Evolutionary conservation across 73 alveolate species (phyloP), one percentile per base, ranked within the genome.

Genomic region (Paramecium sonneborni): DNA sequence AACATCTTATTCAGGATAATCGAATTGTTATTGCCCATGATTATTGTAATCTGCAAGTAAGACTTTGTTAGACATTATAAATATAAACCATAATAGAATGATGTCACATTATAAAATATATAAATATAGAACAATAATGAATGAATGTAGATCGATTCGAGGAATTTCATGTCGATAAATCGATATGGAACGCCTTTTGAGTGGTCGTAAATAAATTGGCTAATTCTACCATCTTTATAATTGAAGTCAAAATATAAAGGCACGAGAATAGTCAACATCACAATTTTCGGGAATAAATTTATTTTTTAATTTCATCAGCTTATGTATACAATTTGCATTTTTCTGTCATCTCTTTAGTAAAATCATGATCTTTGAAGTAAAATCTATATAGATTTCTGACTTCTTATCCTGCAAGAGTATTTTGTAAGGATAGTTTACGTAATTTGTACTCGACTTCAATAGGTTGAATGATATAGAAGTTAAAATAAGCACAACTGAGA

Each of bases 331-430:
- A 5, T 72, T 72, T 38, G 57, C 86, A 72, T 14, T 37, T 35
- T 38, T 72, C 21, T 35, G 86, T 72, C 86, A 72, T 72, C 32
- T 32, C 58, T 15, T 35, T 35, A 14, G 62, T 72, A 20, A 72
- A 72, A 32, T 72, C 86, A 15, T 72, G 58, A 21, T 38, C 86
- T 37, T 72, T 18, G 15, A 72, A 72, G 18, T 72, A 72, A 5
- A 72, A 72, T 32, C 86, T 34, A 35, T 72, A 72, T 15, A 72
- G 57, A 72, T 72, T 72, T 15, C 86, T 72, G 14, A 72, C 86
- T 72, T 72, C 86, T 37, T 72, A 72, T n/a, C 86, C 86, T 15
- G 44, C 32, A 28, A 72, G 44, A 12, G 86, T 72, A 18, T 72
- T 72, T 72, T 72, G 24, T n/a, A 34, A 38, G 0, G 86, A 58